Conservation (phyloP, 306 rosid genomes). For the Begonia peltatifolia region DNA sequence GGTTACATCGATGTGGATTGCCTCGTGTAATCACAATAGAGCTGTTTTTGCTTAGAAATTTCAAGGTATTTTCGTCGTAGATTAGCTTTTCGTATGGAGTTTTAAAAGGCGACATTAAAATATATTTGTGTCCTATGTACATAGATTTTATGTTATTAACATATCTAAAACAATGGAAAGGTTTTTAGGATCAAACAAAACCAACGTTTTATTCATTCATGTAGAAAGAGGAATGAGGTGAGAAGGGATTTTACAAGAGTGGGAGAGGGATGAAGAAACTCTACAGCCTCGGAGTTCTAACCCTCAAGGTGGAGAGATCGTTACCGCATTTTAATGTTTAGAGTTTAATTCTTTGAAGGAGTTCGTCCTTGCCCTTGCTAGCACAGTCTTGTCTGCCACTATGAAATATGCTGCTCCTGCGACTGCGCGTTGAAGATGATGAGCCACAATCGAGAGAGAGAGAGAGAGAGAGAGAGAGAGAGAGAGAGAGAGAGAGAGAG, state of each 20-base stretch:
- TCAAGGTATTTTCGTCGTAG: no score
- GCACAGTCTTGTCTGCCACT: conserved; percentile 92
- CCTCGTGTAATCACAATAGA: no score
- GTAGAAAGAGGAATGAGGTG: no score
- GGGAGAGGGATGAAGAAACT: not conserved
- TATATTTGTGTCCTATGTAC: no score
- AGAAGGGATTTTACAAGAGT: not conserved
- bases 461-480: not conserved
- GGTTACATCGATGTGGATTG: no score
- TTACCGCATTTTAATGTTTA: conserved; percentile 17
- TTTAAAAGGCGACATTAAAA: no score
- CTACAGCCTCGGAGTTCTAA: not conserved
- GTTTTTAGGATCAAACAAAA: no score
- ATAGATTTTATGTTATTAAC: no score
- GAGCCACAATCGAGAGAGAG: not conserved
- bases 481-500: not conserved
- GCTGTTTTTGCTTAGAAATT: no score
- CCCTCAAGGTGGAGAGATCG: not conserved
- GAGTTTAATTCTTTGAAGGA: conserved; percentile 42
- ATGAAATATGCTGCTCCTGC: conserved; percentile 98
- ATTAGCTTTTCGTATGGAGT: no score
- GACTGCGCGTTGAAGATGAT: conserved; percentile 27
- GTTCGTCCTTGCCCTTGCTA: conserved; percentile 91
- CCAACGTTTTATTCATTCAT: no score
- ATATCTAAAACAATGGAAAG: no score